Percentiles rank a stretch among this genome's conserved stretches.
These are phyloP conservation scores for Claviceps digitariae DNA, from an alignment of 2,329 filamentous ascomycete genomes.

Conservation along the genomic window DNA sequence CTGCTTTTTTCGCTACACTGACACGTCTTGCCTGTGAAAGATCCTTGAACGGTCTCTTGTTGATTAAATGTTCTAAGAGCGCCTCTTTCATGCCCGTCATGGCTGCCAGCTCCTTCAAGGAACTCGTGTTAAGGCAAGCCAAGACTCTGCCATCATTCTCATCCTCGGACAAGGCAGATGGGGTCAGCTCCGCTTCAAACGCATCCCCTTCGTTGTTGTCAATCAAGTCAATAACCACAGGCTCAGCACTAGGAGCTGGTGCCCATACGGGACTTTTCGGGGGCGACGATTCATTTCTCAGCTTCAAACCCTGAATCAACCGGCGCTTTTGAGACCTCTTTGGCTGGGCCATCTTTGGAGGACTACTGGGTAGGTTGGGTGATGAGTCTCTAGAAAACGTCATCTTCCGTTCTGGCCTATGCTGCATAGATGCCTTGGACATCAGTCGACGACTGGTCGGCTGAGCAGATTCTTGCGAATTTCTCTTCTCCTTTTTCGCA, in stretches of 20 bases:
- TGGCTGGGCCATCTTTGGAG: constrained; percentile 14
- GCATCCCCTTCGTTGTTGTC: constrained; percentile 29
- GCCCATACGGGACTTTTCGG: constrained; percentile 8
- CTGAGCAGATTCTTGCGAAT: constrained; percentile 7
- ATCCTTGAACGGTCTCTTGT: constrained; percentile 58
- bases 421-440: constrained; percentile 17
- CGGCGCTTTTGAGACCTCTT: constrained; percentile 14
- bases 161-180: constrained; percentile 17
- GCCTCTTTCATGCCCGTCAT: constrained; percentile 63
- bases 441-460: constrained; percentile 16
- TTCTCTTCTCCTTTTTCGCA: background rate
- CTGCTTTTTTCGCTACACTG: constrained; percentile 34
- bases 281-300: constrained; percentile 13
- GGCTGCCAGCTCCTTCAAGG: constrained; percentile 62
- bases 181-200: constrained; percentile 22
- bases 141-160: constrained; percentile 42
- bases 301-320: constrained; percentile 23
- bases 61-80: constrained; percentile 54
- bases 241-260: constrained; percentile 20
- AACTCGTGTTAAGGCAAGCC: constrained; percentile 71
- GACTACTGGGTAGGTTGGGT: constrained; percentile 13
- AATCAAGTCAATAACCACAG: constrained; percentile 21
- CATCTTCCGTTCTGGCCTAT: constrained; percentile 6
- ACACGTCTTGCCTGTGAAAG: constrained; percentile 55
- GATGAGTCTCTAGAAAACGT: constrained; percentile 9